Evolutionary conservation across 352 stramenopile genomes (phyloP).

Genomic region (Phytophthora rubi): DNA sequence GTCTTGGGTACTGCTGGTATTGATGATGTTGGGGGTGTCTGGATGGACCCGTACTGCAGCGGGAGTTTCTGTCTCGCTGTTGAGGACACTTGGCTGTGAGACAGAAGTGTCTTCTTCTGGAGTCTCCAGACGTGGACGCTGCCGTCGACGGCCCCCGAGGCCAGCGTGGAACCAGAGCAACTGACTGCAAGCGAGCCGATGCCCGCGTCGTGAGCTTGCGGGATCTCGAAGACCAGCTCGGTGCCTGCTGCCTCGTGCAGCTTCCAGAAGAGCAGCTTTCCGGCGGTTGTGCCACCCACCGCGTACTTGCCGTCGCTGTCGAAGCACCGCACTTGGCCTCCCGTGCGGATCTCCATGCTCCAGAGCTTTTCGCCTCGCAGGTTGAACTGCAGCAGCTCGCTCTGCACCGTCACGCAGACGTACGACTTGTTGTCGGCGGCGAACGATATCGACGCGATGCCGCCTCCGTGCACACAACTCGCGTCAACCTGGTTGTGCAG

Average conservation of each 20-base stretch:
- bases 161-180: conserved; percentile 54
- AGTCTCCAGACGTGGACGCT: conserved; percentile 71
- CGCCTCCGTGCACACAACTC: conserved; percentile 38
- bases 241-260: conserved; percentile 46
- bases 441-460: conserved; percentile 67
- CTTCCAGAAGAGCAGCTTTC: conserved; percentile 75
- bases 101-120: conserved; percentile 10
- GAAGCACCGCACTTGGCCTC: conserved; percentile 70
- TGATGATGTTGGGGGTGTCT: conserved; percentile 16
- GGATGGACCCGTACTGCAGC: conserved; percentile 31
- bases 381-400: conserved; percentile 70
- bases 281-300: conserved; percentile 68
- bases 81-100: conserved; percentile 2
- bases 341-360: conserved; percentile 52
- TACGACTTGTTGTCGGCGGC: conserved; percentile 56
- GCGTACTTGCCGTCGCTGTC: conserved; percentile 78
- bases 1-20: neutral
- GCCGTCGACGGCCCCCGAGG: conserved; percentile 68
- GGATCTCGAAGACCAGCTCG: conserved; percentile 67
- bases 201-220: conserved; percentile 62
- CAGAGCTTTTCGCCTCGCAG: conserved; percentile 54
- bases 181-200: conserved; percentile 71
- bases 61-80: conserved; percentile 1
- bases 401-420: conserved; percentile 75
- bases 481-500: conserved; percentile 46